Base-by-base conservation (phyloP, 176 grass and related monocot species). In the Themeda triandra region DNA sequence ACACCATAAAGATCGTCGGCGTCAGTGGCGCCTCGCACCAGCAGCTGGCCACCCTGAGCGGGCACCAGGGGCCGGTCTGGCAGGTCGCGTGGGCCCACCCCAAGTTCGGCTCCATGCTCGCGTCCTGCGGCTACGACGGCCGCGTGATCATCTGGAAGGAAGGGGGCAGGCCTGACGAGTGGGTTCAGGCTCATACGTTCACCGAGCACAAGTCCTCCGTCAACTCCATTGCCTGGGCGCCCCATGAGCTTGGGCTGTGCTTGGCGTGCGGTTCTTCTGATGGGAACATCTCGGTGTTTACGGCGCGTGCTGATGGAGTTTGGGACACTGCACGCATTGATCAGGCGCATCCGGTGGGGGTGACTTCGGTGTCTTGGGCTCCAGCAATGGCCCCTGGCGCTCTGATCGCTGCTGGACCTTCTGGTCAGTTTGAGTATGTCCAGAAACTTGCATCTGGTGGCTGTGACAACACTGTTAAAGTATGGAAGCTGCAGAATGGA, bases 151-250 rank as follows among this genome's bases (percentile, higher is more conserved):
- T 94, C 66, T 92, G 92, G 92, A 92, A 94, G 83, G 92, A 94
- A 94, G 87, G 89, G 82, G 82, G 69, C n/a, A 94, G 92, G 25
- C 90, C 92, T n/a, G 92, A 94, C 11, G 92, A 94, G 74, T 94
- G 92, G 92, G 45, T 63, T 18, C 92, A 92, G 53, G 84, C 83
- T 4, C 68, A 92, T 66, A 88, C 85, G 27, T 94, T 90, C 42
- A 17, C 79, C 24, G 92, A 92, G 60, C 92, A 94, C 81, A 94
- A 88, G 73, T 92, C 90, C 17, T 94, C 92, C 6, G 87, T 94
- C 29, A 94, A 94, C 39, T 94, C 92, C 68, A 90, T 94, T 58
- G 80, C 89, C 13, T 94, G 89, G 92, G 92, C 92, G 3, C 90
- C 92, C 29, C 92, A 94, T 87, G 92, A 94, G 77, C 90, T 94